Base-by-base conservation (phyloP, 176 grass and related monocot genomes). In the Ensete glaucum region DNA sequence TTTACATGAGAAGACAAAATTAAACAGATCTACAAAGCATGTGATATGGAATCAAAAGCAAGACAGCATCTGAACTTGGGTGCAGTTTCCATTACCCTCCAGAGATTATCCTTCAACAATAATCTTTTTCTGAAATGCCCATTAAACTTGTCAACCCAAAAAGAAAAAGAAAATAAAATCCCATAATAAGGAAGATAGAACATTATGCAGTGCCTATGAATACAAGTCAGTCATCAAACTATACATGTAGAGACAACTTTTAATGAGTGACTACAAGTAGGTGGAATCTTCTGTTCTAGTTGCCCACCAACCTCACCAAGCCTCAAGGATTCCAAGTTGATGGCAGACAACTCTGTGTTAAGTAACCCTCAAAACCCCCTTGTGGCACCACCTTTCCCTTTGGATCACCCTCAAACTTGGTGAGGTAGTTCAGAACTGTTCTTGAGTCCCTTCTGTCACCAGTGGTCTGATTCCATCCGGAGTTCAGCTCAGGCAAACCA, bases 391-490 rank as follows among this genome's bases (percentile, higher is more conserved):
- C 68, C 72, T 60, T 78, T 9, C 74, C 86, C 68, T 80, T 83
- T 74, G 78, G 34, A 59, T 22, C 29, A 19, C 57, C 73, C 58
- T 79, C 77, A 13, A 78, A 51, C 63, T 71, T 76, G 76, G 50
- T 76, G 22, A 94, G 54, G 17, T 94, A 83, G 82, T 78, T 89
- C 66, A 96, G 51, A 52, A 93, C 72, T 15, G 83, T 70, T 77
- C 79, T 92, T 14, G 65, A 73, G 50, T 71, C 64, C 71, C 75
- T 81, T 69, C 71, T 85, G 72, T 82, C 84, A 62, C 53, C 8
- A 69, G 81, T 75, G 76, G 22, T 50, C 75, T 54, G 81, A 56
- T 57, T 77, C 73, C 26, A 79, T 52, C 68, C 64, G 71, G 78
- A 70, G 52, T 21, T 64, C 73, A 53, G 76, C 26, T 14, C 59